These are phyloP conservation scores for Rhododendron molle DNA, from an alignment of 148 eudicot species.

Conservation along the genomic window DNA sequence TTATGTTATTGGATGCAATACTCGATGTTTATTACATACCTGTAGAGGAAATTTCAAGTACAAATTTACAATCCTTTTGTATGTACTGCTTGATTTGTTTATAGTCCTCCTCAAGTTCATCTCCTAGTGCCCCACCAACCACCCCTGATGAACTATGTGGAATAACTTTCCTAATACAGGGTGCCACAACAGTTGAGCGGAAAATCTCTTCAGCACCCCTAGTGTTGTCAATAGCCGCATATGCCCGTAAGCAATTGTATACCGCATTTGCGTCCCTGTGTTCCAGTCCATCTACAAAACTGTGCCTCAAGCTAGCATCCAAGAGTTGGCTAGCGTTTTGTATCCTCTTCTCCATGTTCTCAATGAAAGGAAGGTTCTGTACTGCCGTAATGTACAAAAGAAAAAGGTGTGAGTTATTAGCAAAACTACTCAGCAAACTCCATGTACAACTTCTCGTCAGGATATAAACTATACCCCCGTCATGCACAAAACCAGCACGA, in stretches of 20 bases:
- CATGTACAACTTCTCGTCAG: not conserved
- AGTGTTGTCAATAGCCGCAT: constrained; percentile 94
- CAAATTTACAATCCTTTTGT: constrained; percentile 74
- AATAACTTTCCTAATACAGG: constrained; percentile 58
- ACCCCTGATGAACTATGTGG: constrained; percentile 46
- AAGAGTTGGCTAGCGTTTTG: constrained; percentile 70
- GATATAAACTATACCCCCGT: not conserved
- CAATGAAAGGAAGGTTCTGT: constrained; percentile 96
- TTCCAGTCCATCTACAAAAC: constrained; percentile 87
- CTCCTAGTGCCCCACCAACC: constrained; percentile 52
- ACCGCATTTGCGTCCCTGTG: constrained; percentile 84
- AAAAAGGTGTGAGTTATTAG: constrained; percentile 18
- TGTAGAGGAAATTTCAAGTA: constrained; percentile 76
- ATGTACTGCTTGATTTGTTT: constrained; percentile 50
- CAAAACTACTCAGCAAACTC: not conserved
- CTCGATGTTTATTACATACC: constrained; percentile 34
- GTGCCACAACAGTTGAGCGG: constrained; percentile 75
- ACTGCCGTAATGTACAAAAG: constrained; percentile 65
- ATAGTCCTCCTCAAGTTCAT: constrained; percentile 81
- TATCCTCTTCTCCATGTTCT: constrained; percentile 94
- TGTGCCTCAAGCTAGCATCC: constrained; percentile 89
- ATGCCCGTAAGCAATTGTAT: constrained; percentile 96
- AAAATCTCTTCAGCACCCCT: constrained; percentile 86
- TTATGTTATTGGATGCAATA: not conserved
- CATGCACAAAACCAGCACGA: constrained; percentile 8